phyloP scores from a whole-genome alignment of 805 yeast species.

The Wickerhamomyces hampshirensis region DNA sequence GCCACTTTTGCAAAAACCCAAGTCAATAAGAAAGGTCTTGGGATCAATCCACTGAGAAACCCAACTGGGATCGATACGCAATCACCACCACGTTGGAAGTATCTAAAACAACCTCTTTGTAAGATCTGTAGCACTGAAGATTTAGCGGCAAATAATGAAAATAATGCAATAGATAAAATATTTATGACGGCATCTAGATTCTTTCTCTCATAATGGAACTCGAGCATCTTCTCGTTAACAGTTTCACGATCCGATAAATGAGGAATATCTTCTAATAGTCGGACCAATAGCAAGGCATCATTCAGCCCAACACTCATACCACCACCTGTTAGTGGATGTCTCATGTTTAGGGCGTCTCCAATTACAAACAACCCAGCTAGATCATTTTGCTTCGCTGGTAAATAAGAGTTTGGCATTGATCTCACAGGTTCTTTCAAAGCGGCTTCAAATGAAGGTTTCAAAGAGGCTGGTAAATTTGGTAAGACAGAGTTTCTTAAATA shows the following conservation, averaged over 20 bases:
- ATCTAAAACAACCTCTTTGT: conserved; percentile 85
- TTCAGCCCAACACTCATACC: conserved; percentile 98
- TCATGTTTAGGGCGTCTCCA: conserved; percentile 95
- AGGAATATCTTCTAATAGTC: conserved; percentile 48
- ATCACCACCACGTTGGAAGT: conserved; percentile 80
- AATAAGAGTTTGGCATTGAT: conserved; percentile 90
- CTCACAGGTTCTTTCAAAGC: conserved; percentile 64
- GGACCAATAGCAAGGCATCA: conserved; percentile 70
- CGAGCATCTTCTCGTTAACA: conserved; percentile 51
- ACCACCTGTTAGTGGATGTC: conserved; percentile 98
- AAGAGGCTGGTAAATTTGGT: conserved; percentile 59
- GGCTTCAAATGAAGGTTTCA: conserved; percentile 60
- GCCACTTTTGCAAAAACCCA: conserved; percentile 91
- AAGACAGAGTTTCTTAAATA: conserved; percentile 60
- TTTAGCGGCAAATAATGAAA: conserved; percentile 87
- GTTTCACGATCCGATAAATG: conserved; percentile 53
- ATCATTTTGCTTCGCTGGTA: conserved; percentile 70
- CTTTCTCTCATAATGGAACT: conserved; percentile 78
- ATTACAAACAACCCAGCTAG: conserved; percentile 73
- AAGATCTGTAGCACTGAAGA: conserved; percentile 56
- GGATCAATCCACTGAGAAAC: conserved; percentile 75
- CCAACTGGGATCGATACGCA: conserved; percentile 77
- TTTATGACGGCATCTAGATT: conserved; percentile 78
- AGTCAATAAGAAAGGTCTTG: conserved; percentile 69
- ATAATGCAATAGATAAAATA: conserved; percentile 85